phyloP scores from a whole-genome alignment of 2,329 filamentous ascomycete species.

The Aureobasidium uvarum region DNA sequence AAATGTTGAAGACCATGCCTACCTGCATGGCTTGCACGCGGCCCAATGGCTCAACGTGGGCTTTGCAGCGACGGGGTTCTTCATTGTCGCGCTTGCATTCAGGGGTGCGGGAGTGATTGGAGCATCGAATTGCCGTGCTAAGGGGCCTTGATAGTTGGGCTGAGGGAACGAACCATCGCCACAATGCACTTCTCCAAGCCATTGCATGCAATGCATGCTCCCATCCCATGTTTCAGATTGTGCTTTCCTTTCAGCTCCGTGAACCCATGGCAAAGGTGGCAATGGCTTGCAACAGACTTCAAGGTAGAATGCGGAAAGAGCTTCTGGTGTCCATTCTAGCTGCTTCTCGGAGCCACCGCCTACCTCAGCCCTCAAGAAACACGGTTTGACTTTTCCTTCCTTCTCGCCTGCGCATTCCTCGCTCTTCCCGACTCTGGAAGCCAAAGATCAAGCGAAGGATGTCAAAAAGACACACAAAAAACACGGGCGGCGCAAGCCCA shows the following conservation, averaged over 20 bases:
- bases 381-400: neutral
- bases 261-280: no score
- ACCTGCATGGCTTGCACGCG: constrained; percentile 42
- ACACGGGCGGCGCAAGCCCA: constrained; percentile 16
- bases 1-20: constrained; percentile 31
- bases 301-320: neutral
- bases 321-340: neutral
- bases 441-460: neutral
- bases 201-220: neutral
- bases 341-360: neutral
- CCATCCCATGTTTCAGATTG: constrained; percentile 1
- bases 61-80: constrained; percentile 38
- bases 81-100: constrained; percentile 38
- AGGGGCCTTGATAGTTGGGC: neutral
- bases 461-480: neutral
- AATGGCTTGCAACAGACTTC: neutral
- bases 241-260: neutral
- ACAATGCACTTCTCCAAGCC: neutral
- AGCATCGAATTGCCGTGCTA: constrained; percentile 19
- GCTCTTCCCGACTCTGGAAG: neutral
- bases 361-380: neutral
- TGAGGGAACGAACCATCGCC: neutral
- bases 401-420: neutral
- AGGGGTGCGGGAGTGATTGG: constrained; percentile 36
- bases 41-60: constrained; percentile 45